phyloP scores from a whole-genome alignment of 352 stramenopile genomes.

The Pythium dissotocum region DNA sequence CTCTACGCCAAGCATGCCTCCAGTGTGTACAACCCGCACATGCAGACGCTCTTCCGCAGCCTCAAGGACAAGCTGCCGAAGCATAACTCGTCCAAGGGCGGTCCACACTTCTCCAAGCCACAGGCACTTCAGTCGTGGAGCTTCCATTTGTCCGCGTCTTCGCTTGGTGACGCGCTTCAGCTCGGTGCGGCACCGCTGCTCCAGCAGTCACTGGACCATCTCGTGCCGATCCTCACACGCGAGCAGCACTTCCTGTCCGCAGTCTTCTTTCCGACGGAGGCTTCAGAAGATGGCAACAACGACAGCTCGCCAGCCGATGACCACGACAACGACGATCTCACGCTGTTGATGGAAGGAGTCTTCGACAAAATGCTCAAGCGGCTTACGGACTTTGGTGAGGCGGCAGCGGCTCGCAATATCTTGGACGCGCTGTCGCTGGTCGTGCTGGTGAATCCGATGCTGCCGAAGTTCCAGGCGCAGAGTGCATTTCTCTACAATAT shows the following conservation, averaged over 20 bases:
- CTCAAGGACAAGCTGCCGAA: slow-evolving; percentile 63
- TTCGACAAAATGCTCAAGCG: slow-evolving; percentile 79
- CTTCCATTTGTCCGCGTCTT: slow-evolving; percentile 62
- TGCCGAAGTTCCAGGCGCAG: slow-evolving; percentile 44
- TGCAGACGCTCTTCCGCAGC: slow-evolving; percentile 58
- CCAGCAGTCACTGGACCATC: slow-evolving; percentile 67
- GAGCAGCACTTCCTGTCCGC: slow-evolving; percentile 48
- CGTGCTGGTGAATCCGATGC: slow-evolving; percentile 47
- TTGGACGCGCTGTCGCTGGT: slow-evolving; percentile 65
- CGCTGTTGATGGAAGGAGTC: slow-evolving; percentile 58
- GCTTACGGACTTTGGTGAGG: slow-evolving; percentile 70
- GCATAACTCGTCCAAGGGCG: slow-evolving; percentile 30
- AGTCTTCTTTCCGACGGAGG: slow-evolving; percentile 44
- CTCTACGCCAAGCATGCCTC: slow-evolving; percentile 60
- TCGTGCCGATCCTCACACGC: slow-evolving; percentile 53
- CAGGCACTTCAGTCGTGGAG: slow-evolving; percentile 68
- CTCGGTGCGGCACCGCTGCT: slow-evolving; percentile 53
- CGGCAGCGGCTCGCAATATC: slow-evolving; percentile 53
- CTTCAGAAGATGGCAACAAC: slow-evolving; percentile 21
- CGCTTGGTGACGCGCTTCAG: slow-evolving; percentile 45
- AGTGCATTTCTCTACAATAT: slow-evolving; percentile 71
- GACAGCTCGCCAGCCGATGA: slow-evolving; percentile 3
- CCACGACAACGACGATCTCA: slow-evolving; percentile 47
- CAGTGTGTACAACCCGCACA: slow-evolving; percentile 50
- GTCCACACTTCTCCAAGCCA: slow-evolving; percentile 51